Base-by-base conservation (phyloP, 2,329 filamentous ascomycete species). In the Calonectria pseudoreteaudii region DNA sequence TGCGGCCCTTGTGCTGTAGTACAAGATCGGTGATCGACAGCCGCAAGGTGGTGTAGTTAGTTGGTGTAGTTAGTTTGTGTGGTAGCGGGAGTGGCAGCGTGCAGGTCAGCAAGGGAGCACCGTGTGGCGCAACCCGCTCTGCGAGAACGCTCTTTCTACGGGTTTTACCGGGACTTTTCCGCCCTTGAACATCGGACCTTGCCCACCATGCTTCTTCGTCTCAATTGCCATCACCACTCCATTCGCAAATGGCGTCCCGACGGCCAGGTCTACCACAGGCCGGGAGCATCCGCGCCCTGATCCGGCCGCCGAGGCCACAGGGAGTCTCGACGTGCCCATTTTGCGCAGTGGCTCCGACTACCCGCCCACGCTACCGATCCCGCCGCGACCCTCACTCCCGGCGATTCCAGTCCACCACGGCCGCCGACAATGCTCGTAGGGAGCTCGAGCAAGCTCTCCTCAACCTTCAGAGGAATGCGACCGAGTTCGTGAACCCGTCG, bases 401-500 rank as follows among this genome's bases (percentile, higher is more conserved):
- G 79, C 76, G 83, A 73, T 82, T 80, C 75, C 79, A 81, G 64
- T 83, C 81, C 9, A 70, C 79, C 9, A 52, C 79, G 14, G 28
- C 74, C 6, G 20, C 78, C n/a, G 70, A 76, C 11, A 80, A 86
- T 70, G 81, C 86, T 18, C 86, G 89, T 50, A 79, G 85, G 70
- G 89, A 93, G 76, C 89, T 95, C 7, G 88, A 93, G 75, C 84
- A 88, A 53, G 86, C 90, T 3, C 86, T 96, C 0, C 82, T 88
- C 2, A 88, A 90, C 28, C 87, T 96, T 3, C 89, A 93, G 78
- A 90, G 89, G 66, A 86, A 90, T 64, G 91, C 91, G 2, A 88
- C 90, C 30, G 89, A 88, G 72, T 89, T 92, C 78, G 88, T 94
- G 68, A 93, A 93, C 80, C 88, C 93, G n/a, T 91, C 93, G 36